phyloP scores from a whole-genome alignment of 2,329 filamentous ascomycete species.

The Penicillium frequentans region DNA sequence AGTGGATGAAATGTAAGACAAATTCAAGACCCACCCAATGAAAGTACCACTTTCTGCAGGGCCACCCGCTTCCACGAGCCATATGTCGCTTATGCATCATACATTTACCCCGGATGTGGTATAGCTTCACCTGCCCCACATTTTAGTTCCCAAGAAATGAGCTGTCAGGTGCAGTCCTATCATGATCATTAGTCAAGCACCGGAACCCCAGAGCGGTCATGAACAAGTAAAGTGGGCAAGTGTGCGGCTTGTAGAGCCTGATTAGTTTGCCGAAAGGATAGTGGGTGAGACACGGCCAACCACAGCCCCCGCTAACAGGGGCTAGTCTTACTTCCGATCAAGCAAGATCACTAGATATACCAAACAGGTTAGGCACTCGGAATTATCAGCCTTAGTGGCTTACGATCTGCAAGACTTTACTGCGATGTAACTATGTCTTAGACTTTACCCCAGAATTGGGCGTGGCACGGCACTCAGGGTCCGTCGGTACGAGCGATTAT shows the following conservation, averaged over 20 bases:
- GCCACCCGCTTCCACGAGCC: background rate
- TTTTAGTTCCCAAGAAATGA: background rate
- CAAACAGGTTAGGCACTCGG: background rate
- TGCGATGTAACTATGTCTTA: slow-evolving; percentile 5
- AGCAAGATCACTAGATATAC: background rate
- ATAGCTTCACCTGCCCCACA: background rate
- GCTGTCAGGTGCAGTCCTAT: background rate
- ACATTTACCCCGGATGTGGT: background rate
- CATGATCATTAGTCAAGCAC: background rate
- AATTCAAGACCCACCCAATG: slow-evolving; percentile 13
- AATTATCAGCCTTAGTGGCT: background rate
- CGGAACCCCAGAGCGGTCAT: background rate
- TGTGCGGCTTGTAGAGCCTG: background rate
- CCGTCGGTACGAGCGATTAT: background rate
- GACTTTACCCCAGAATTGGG: slow-evolving; percentile 2
- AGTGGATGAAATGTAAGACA: slow-evolving; percentile 10
- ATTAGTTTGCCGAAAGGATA: background rate
- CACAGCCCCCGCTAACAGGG: background rate
- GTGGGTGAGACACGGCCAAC: background rate
- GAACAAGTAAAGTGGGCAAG: background rate
- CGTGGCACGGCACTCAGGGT: background rate
- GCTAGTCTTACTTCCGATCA: background rate
- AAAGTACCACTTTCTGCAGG: background rate
- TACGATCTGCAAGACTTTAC: background rate
- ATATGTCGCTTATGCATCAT: background rate